Evolutionary conservation across 148 eudicot species (phyloP).

Genomic region (Arbutus unedo): DNA sequence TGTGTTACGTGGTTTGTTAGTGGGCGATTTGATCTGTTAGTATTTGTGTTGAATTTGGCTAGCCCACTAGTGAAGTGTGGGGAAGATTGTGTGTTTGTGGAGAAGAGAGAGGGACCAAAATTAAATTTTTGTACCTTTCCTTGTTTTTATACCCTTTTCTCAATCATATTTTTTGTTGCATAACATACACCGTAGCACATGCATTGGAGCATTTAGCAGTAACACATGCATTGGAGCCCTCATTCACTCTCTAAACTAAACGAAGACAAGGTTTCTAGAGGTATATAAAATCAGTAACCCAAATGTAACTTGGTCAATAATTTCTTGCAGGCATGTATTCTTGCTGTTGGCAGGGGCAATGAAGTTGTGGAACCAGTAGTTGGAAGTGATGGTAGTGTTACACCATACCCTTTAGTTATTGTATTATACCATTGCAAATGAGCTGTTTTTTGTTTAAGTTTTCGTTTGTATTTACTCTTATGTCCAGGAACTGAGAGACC

Average conservation of each 20-base stretch:
- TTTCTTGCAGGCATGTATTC: conserved; percentile 75
- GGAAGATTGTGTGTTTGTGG: no score
- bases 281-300: background rate
- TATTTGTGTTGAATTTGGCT: background rate
- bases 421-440: background rate
- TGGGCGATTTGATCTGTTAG: background rate
- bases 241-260: background rate
- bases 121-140: background rate
- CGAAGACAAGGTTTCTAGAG: background rate
- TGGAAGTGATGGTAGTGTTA: conserved; percentile 64
- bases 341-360: conserved; percentile 96
- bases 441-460: conserved; percentile 4
- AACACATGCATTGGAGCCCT: background rate
- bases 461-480: conserved; percentile 4
- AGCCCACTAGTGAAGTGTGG: no score
- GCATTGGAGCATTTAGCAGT: background rate
- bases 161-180: background rate
- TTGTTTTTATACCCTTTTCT: background rate
- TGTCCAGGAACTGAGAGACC: conserved; percentile 69
- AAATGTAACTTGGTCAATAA: background rate
- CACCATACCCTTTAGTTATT: background rate
- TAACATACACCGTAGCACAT: background rate
- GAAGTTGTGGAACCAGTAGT: conserved; percentile 67
- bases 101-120: background rate
- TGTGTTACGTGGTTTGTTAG: background rate